These are phyloP conservation scores for Geoglossum cookeanum DNA, from an alignment of 2,329 filamentous ascomycete genomes.

Conservation along the genomic window DNA sequence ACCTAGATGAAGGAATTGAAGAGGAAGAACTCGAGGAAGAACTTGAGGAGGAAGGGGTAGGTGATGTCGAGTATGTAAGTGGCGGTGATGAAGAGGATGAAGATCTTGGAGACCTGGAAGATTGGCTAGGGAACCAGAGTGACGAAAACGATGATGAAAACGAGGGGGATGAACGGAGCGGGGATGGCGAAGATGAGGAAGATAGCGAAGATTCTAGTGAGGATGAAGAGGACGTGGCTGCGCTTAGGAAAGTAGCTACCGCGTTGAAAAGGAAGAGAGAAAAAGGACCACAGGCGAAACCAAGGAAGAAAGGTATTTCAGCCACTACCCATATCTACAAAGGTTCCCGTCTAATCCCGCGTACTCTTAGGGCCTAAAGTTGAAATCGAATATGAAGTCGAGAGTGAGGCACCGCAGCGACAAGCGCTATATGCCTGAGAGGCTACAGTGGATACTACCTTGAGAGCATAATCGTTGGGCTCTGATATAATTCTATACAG, in stretches of 20 bases:
- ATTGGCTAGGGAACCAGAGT: conserved; percentile 52
- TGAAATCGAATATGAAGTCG: conserved; percentile 48
- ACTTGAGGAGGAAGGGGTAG: conserved; percentile 47
- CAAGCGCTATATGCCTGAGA: conserved; percentile 19
- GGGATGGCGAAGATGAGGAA: conserved; percentile 33
- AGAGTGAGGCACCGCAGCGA: conserved; percentile 36
- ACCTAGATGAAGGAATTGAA: conserved; percentile 72
- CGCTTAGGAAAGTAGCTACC: conserved; percentile 3
- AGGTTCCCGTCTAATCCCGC: neutral
- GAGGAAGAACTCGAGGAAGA: conserved; percentile 51
- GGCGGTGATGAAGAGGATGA: conserved; percentile 74
- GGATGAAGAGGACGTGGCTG: conserved; percentile 9
- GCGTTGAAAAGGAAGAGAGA: conserved; percentile 11
- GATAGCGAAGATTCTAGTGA: conserved; percentile 19
- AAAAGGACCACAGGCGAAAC: conserved; percentile 9
- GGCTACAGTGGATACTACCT: too few relatives aligned
- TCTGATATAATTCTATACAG: too few relatives aligned
- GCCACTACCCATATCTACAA: neutral
- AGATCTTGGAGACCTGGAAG: conserved; percentile 57
- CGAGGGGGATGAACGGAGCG: conserved; percentile 36
- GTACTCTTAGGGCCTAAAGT: conserved; percentile 9
- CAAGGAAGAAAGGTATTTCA: conserved; percentile 14
- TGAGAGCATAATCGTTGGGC: conserved; percentile 1
- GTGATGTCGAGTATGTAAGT: conserved; percentile 78
- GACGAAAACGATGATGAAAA: conserved; percentile 25